Conservation (phyloP, 2,329 filamentous ascomycete genomes). For the Endothia cerciana region DNA sequence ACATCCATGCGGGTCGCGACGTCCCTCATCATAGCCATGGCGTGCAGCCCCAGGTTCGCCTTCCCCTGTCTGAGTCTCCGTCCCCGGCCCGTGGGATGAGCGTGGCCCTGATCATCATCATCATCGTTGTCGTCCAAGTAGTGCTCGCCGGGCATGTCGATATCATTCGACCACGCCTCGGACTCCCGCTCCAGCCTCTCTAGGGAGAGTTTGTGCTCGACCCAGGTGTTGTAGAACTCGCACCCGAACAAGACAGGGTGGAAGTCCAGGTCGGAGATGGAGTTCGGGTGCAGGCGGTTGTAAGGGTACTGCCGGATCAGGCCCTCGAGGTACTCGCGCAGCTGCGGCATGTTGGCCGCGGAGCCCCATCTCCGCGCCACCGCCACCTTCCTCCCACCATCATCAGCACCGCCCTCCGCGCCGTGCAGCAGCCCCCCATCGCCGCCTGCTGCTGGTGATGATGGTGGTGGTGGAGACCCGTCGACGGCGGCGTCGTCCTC, state of each 20-base stretch:
- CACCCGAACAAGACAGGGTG: constrained; percentile 80
- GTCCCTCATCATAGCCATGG: constrained; percentile 61
- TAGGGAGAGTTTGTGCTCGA: constrained; percentile 56
- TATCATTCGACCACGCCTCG: constrained; percentile 42
- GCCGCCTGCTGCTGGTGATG: constrained; percentile 8
- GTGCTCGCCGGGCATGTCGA: constrained; percentile 33
- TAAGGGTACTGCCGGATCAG: constrained; percentile 79
- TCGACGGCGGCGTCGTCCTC: constrained; percentile 27
- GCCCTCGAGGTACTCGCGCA: constrained; percentile 71
- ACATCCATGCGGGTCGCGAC: constrained; percentile 73
- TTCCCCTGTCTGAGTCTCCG: constrained; percentile 37
- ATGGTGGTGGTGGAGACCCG: not conserved
- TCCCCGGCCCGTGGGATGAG: constrained; percentile 29
- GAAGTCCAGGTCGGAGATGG: constrained; percentile 72
- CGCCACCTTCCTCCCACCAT: constrained; percentile 17
- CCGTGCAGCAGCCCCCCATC: constrained; percentile 9
- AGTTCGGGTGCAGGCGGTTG: constrained; percentile 61
- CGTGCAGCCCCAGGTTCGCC: constrained; percentile 50
- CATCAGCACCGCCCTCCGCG: constrained; percentile 22
- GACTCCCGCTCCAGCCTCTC: constrained; percentile 40
- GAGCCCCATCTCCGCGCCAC: constrained; percentile 45
- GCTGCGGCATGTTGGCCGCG: constrained; percentile 49
- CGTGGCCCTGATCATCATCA: constrained; percentile 32
- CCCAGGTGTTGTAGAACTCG: constrained; percentile 76
- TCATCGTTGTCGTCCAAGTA: constrained; percentile 32